Conservation (phyloP, 2,329 filamentous ascomycete species). For the Graphiopsis chlorocephala region DNA sequence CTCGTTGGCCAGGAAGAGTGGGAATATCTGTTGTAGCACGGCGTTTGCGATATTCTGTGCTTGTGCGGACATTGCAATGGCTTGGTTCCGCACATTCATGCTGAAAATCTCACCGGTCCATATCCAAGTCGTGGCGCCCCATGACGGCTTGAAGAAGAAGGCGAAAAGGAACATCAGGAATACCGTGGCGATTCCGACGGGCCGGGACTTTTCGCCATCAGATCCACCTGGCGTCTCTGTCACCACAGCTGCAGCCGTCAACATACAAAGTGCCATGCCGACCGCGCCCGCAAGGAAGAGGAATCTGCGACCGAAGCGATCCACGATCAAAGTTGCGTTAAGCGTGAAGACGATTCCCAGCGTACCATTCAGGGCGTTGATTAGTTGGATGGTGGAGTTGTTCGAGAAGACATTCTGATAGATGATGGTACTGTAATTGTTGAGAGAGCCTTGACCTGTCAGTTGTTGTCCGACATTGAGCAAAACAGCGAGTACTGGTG, state of each 20-base stretch:
- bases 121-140: slow-evolving; percentile 2
- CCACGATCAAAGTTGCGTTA: slow-evolving; percentile 68
- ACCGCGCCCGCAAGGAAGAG: slow-evolving; percentile 66
- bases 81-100: slow-evolving; percentile 2
- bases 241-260: slow-evolving; percentile 32
- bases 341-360: not conserved
- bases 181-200: not conserved
- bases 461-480: slow-evolving; percentile 5
- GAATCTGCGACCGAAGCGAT: slow-evolving; percentile 68
- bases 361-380: slow-evolving; percentile 1
- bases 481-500: not conserved
- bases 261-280: slow-evolving; percentile 69
- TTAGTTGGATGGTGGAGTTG: slow-evolving; percentile 6
- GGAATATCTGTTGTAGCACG: slow-evolving; percentile 1
- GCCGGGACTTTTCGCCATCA: not conserved
- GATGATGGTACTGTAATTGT: slow-evolving; percentile 8
- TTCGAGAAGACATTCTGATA: slow-evolving; percentile 7
- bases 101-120: slow-evolving; percentile 6
- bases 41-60: slow-evolving; percentile 3
- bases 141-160: slow-evolving; percentile 7
- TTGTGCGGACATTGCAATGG: not conserved
- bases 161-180: slow-evolving; percentile 4
- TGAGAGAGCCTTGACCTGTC: not conserved
- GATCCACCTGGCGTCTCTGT: slow-evolving; percentile 1
- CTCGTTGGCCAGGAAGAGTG: not conserved